Evolutionary conservation across 75 land plant genomes (phyloP), one percentile per base, ranked within the genome.

Genomic region (Pseudotsuga menziesii): DNA sequence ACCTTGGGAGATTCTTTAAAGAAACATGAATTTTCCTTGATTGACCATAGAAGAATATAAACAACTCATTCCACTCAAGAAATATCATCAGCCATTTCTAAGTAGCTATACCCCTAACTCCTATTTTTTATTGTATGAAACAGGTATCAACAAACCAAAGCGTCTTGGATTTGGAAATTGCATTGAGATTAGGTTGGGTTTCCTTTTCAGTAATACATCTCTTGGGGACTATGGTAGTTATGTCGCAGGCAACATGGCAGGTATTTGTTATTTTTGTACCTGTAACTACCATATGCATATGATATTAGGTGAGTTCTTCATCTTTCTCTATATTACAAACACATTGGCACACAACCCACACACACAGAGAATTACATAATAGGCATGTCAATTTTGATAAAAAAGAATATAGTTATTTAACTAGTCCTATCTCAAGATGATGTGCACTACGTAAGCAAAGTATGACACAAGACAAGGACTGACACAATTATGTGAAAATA

Each of bases 101-200:
- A 54, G n/a, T 48, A n/a, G 41, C 39, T 74, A 25, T 39, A 25
- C 26, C 5, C 9, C 57, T 44, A 23, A 52, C 23, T 73, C 15
- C 15, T 52, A 19, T 72, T 41, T 72, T 58, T 59, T 7, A 25
- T 55, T 58, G 23, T 20, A 57, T 22, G 70, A 22, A 19, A 64
- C 90, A 96, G 97, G 97, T 86, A 56, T 96, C 98, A 19, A 85
- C 88, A 25, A 97, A 94, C 75, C 98, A 96, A 81, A 88, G 86
- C 58, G 86, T 91, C 20, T 62, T 94, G 71, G 98, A 96, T 77
- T 77, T 91, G 82, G 85, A 87, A 70, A 73, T 96, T 29, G 83
- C 78, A 32, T 69, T 35, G 63, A 87, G 71, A 75, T 62, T 94
- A 48, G 92, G 88, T 29, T 84, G 92, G 86, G 76, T 87, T 81